Conservation (phyloP, 441 rosid genomes). For the Erodium texanum region DNA sequence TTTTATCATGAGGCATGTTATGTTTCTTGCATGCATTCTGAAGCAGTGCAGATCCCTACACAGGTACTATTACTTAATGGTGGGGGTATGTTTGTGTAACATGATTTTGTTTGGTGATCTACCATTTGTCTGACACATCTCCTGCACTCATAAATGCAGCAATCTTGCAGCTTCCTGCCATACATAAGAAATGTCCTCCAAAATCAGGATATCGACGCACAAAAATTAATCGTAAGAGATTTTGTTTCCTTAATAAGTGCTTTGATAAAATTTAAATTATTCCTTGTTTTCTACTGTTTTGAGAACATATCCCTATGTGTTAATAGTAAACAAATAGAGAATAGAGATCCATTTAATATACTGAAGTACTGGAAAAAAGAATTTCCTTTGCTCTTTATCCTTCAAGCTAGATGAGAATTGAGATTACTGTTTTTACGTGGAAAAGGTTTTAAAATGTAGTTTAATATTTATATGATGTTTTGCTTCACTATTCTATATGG, state of each 20-base stretch:
- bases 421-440: no score
- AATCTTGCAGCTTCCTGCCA: slow-evolving; percentile 83
- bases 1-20: slow-evolving; percentile 1
- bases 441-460: not conserved
- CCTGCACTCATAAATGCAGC: slow-evolving; percentile 43
- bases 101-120: slow-evolving; percentile 1
- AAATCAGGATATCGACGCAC: slow-evolving; percentile 81
- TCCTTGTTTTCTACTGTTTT: no score
- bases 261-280: not conserved
- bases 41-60: not conserved
- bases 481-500: not conserved
- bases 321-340: no score
- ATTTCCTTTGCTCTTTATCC: no score
- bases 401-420: no score
- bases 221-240: slow-evolving; percentile 59
- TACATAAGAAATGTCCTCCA: slow-evolving; percentile 66
- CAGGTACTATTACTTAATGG: no score
- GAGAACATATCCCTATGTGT: no score
- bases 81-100: not conserved
- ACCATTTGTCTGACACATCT: slow-evolving; percentile 18
- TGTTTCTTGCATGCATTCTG: not conserved
- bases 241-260: slow-evolving; percentile 4
- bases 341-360: no score
- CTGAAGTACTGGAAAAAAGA: no score
- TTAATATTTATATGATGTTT: not conserved